phyloP scores from a whole-genome alignment of 2,329 filamentous ascomycete genomes.

The Balansia obtecta region DNA sequence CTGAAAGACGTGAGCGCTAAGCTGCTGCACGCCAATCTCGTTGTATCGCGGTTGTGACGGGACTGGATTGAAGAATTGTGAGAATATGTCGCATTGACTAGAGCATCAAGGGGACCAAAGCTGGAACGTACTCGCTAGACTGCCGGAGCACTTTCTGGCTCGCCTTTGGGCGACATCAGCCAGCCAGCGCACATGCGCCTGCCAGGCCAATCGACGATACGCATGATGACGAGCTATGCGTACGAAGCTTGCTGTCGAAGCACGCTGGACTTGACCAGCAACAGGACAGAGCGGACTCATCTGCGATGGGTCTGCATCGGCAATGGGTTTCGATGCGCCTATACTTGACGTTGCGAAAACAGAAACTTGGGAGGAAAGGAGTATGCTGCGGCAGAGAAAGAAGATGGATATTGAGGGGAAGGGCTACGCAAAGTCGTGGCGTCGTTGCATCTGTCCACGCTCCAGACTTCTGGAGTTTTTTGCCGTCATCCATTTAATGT shows the following conservation, averaged over 20 bases:
- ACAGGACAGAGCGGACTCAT: constrained; percentile 19
- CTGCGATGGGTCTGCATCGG: constrained; percentile 15
- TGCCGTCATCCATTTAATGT: background rate
- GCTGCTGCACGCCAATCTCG: constrained; percentile 86
- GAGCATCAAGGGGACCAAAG: background rate
- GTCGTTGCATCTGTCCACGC: background rate
- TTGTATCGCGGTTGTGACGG: constrained; percentile 61
- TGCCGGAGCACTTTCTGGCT: constrained; percentile 11
- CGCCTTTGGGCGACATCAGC: constrained; percentile 20
- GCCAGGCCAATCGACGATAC: constrained; percentile 23
- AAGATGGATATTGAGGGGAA: background rate
- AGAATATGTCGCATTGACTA: background rate
- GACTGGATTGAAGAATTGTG: constrained; percentile 18
- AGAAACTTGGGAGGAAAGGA: background rate
- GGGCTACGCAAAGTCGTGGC: no score
- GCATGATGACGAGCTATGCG: constrained; percentile 37
- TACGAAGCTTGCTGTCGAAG: constrained; percentile 33
- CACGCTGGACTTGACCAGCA: constrained; percentile 26
- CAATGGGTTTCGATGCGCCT: constrained; percentile 9
- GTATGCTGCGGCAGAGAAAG: background rate
- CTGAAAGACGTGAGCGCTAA: constrained; percentile 69
- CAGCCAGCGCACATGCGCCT: constrained; percentile 31
- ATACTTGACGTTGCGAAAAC: background rate
- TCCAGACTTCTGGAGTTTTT: background rate
- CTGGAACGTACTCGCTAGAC: constrained; percentile 28